Evolutionary conservation across 2,329 filamentous ascomycete species (phyloP).

Genomic region (Fonsecaea monophora): DNA sequence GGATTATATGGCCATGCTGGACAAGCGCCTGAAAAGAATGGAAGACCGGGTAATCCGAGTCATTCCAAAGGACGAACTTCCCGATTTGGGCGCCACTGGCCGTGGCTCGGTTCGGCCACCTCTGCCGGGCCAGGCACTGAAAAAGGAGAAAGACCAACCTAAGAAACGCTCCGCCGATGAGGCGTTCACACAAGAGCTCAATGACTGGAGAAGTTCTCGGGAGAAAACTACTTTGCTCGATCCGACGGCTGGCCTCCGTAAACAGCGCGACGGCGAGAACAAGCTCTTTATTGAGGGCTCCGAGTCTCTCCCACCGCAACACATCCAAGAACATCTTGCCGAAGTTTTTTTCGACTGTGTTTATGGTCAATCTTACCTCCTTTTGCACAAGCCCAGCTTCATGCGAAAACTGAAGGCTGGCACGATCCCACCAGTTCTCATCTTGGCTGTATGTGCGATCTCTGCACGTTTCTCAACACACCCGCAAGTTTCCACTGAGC

Average conservation of each 20-base stretch:
- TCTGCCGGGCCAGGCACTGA: constrained; percentile 63
- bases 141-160: constrained; percentile 50
- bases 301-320: constrained; percentile 80
- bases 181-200: constrained; percentile 81
- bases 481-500: constrained; percentile 75
- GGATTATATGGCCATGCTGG: constrained; percentile 99
- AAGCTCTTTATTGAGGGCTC: constrained; percentile 80
- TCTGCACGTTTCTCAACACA: constrained; percentile 95
- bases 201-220: constrained; percentile 75
- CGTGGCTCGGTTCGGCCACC: constrained; percentile 85
- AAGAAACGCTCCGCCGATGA: constrained; percentile 88
- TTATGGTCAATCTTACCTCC: constrained; percentile 92
- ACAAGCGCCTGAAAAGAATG: constrained; percentile 95
- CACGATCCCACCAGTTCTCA: constrained; percentile 83
- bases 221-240: constrained; percentile 34
- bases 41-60: constrained; percentile 97
- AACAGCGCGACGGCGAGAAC: constrained; percentile 72
- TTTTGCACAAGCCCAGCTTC: constrained; percentile 96
- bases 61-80: constrained; percentile 83
- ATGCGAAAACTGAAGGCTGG: constrained; percentile 81
- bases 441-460: constrained; percentile 92
- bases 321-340: constrained; percentile 89
- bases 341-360: constrained; percentile 96
- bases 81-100: constrained; percentile 70
- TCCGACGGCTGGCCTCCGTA: constrained; percentile 60